phyloP scores from a whole-genome alignment of 148 eudicot species.

The Silene uniflora region DNA sequence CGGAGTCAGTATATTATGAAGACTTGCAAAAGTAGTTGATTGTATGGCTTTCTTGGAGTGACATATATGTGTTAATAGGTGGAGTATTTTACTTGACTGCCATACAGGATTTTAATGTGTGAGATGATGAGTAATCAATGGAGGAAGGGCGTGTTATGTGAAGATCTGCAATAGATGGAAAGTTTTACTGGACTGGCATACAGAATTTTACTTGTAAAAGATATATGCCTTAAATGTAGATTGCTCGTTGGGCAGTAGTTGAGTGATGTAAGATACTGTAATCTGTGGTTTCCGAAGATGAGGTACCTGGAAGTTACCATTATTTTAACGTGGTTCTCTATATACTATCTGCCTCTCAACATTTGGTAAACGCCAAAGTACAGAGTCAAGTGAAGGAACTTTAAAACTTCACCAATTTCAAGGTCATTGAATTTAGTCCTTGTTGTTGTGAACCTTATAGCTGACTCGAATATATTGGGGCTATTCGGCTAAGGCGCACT shows the following conservation, averaged over 20 bases:
- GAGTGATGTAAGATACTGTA: neutral
- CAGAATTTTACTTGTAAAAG: neutral
- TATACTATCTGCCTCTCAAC: neutral
- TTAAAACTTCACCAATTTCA: neutral
- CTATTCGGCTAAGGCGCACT: too few relatives aligned
- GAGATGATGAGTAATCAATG: neutral
- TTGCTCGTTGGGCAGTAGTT: neutral
- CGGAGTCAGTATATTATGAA: neutral
- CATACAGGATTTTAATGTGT: too few relatives aligned
- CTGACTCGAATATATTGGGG: neutral
- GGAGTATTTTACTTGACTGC: too few relatives aligned
- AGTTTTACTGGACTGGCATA: too few relatives aligned
- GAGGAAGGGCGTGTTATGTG: neutral
- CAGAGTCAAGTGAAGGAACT: neutral
- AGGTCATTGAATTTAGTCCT: neutral
- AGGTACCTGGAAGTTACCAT: neutral
- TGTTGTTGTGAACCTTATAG: neutral
- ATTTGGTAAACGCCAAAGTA: neutral
- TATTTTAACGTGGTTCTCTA: neutral
- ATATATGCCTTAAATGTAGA: neutral
- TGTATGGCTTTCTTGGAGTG: neutral
- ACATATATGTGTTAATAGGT: too few relatives aligned
- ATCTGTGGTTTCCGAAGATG: neutral
- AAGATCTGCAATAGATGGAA: neutral
- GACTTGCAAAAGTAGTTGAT: neutral